Conservation (phyloP, 1,139 yeast genomes). For the Saccharomyces pastorianus region DNA sequence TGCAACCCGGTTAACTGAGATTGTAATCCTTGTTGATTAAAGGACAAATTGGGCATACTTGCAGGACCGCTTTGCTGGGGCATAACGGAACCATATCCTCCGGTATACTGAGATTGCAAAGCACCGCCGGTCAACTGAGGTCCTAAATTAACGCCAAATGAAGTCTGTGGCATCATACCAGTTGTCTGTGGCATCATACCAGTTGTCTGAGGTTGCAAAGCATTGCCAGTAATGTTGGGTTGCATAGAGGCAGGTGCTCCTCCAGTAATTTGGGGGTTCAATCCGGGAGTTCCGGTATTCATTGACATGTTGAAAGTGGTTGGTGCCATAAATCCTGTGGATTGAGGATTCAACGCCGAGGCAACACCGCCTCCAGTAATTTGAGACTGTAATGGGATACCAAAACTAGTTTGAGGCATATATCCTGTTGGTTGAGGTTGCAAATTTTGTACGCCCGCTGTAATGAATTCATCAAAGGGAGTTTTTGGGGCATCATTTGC, state of each 20-base stretch:
- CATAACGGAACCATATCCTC: constrained; percentile 31
- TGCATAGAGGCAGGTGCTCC: constrained; percentile 15
- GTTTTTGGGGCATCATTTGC: constrained; percentile 21
- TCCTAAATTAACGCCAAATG: constrained; percentile 16
- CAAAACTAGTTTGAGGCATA: constrained; percentile 27
- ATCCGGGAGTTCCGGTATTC: constrained; percentile 15
- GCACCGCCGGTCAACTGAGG: constrained; percentile 27
- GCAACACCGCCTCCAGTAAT: constrained; percentile 21
- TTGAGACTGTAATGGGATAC: constrained; percentile 25
- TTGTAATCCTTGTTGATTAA: constrained; percentile 4
- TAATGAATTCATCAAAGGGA: constrained; percentile 30
- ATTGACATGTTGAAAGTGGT: constrained; percentile 3
- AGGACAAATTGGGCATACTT: constrained; percentile 12
- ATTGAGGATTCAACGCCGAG: constrained; percentile 25
- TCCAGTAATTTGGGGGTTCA: constrained; percentile 18
- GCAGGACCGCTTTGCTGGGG: constrained; percentile 9
- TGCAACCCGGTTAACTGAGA: constrained; percentile 8
- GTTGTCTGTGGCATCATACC: constrained; percentile 27
- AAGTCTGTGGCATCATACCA: constrained; percentile 22
- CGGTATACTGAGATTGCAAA: constrained; percentile 37
- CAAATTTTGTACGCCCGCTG: constrained; percentile 21
- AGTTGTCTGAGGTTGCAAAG: constrained; percentile 29
- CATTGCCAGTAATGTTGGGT: constrained; percentile 32
- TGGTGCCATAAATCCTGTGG: constrained; percentile 6
- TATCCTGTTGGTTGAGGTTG: constrained; percentile 34